Percentiles rank a stretch among this genome's conserved stretches.
phyloP scores from a whole-genome alignment of 768 basidiomycete species.

The Pleurotus cornucopiae region DNA sequence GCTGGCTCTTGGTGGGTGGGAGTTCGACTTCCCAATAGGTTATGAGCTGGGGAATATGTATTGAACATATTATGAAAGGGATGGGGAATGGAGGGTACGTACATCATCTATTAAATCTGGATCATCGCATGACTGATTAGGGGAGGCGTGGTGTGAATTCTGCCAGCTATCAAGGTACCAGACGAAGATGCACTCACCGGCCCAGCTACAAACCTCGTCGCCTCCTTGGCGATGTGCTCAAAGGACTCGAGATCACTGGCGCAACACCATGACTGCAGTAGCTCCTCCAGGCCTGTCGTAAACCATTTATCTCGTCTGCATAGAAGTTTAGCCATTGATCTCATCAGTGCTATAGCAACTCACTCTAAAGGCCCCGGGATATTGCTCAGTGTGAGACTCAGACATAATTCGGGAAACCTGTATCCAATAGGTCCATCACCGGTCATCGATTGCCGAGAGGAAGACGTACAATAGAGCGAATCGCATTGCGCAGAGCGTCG shows the following conservation, averaged over 20 bases:
- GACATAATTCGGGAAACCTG: constrained; percentile 70
- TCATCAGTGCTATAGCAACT: constrained; percentile 17
- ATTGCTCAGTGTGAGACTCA: constrained; percentile 66
- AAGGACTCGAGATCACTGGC: constrained; percentile 64
- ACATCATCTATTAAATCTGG: constrained; percentile 65
- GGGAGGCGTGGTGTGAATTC: no score
- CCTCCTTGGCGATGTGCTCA: constrained; percentile 62
- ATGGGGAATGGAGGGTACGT: constrained; percentile 15
- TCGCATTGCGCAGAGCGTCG: constrained; percentile 55
- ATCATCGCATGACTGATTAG: constrained; percentile 24
- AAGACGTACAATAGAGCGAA: constrained; percentile 60
- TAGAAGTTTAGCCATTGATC: neutral
- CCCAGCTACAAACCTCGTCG: constrained; percentile 50
- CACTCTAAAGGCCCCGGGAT: constrained; percentile 67
- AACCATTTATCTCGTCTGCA: constrained; percentile 50
- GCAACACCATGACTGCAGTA: constrained; percentile 58
- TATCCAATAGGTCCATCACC: neutral
- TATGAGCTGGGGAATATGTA: constrained; percentile 45
- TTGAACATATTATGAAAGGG: neutral
- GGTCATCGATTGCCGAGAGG: neutral
- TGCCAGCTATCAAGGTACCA: neutral
- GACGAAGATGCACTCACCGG: constrained; percentile 34
- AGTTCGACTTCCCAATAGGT: constrained; percentile 56
- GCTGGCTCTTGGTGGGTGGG: constrained; percentile 51
- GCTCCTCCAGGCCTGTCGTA: constrained; percentile 59